These are phyloP conservation scores for Paramyrothecium sp. DNA, from an alignment of 2,329 filamentous ascomycete genomes.

Conservation along the genomic window DNA sequence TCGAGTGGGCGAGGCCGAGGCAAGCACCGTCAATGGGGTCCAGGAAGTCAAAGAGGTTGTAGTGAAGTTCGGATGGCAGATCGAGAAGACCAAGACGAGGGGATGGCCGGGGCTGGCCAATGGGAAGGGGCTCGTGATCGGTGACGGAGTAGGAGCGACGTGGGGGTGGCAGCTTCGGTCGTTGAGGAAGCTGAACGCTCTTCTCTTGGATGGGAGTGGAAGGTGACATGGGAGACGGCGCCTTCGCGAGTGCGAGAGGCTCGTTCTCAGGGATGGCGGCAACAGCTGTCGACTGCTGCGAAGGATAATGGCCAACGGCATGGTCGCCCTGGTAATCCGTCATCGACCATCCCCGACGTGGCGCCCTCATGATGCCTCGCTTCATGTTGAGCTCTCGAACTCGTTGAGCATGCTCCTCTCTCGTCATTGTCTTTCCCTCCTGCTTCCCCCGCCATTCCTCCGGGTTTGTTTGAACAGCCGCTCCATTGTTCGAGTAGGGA, in stretches of 20 bases:
- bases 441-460: slow-evolving; percentile 15
- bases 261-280: slow-evolving; percentile 34
- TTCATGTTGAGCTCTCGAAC: slow-evolving; percentile 35
- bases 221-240: slow-evolving; percentile 11
- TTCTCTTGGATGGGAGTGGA: slow-evolving; percentile 14
- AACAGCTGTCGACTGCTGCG: slow-evolving; percentile 18
- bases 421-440: slow-evolving; percentile 26
- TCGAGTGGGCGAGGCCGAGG: slow-evolving; percentile 56
- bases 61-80: slow-evolving; percentile 60
- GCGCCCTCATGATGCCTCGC: slow-evolving; percentile 33
- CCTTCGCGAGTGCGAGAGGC: slow-evolving; percentile 8
- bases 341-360: slow-evolving; percentile 46
- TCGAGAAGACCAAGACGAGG: slow-evolving; percentile 45
- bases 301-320: slow-evolving; percentile 15
- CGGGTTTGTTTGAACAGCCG: slow-evolving; percentile 16
- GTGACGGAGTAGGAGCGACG: slow-evolving; percentile 61
- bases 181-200: slow-evolving; percentile 19
- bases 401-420: slow-evolving; percentile 40
- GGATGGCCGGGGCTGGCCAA: slow-evolving; percentile 47
- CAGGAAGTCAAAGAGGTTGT: slow-evolving; percentile 58
- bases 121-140: slow-evolving; percentile 49
- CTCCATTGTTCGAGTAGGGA: slow-evolving; percentile 21
- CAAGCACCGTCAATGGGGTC: slow-evolving; percentile 65
- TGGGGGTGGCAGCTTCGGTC: slow-evolving; percentile 42
- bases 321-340: slow-evolving; percentile 39